These are phyloP conservation scores for Yarrowia hollandica DNA, from an alignment of 805 yeast genomes.

Conservation along the genomic window DNA sequence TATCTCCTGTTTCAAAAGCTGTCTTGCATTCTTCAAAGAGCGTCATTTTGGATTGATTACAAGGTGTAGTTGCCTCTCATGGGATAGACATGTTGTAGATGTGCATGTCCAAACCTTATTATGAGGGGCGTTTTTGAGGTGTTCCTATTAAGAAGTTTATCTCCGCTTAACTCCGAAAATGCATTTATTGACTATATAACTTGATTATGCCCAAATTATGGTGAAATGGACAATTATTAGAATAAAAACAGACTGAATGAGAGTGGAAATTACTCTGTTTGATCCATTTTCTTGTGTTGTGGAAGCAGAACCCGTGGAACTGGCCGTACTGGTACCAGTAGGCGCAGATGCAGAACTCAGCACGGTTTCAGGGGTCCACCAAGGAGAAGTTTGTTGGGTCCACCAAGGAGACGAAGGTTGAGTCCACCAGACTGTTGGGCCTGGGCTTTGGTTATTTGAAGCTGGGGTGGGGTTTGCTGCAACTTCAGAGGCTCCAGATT, in stretches of 20 bases:
- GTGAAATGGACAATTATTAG: too few relatives aligned
- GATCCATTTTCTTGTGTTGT: not conserved
- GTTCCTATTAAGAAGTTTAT: too few relatives aligned
- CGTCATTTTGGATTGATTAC: not conserved
- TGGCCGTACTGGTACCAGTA: not conserved
- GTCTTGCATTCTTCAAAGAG: conserved; percentile 4
- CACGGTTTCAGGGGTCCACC: conserved; percentile 17
- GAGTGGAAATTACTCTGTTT: too few relatives aligned
- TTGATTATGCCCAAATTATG: too few relatives aligned
- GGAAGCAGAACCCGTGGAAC: not conserved
- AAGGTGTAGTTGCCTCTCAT: too few relatives aligned
- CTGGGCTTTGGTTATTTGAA: too few relatives aligned
- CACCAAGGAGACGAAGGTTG: conserved; percentile 2
- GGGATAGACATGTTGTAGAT: not conserved
- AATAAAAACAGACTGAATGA: too few relatives aligned
- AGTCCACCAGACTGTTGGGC: conserved; percentile 9
- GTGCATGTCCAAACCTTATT: not conserved
- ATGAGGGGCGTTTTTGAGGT: too few relatives aligned
- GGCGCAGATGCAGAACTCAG: not conserved
- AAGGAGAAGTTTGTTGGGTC: conserved; percentile 1
- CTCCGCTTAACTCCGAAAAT: too few relatives aligned
- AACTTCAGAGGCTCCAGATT: not conserved
- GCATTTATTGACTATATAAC: too few relatives aligned
- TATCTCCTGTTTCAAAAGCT: not conserved
- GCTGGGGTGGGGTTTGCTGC: not conserved